Evolutionary conservation across 1,284 basidiomycete genomes (phyloP), one percentile per base, ranked within the genome.

Genomic region (Rhodotorula sp.): DNA sequence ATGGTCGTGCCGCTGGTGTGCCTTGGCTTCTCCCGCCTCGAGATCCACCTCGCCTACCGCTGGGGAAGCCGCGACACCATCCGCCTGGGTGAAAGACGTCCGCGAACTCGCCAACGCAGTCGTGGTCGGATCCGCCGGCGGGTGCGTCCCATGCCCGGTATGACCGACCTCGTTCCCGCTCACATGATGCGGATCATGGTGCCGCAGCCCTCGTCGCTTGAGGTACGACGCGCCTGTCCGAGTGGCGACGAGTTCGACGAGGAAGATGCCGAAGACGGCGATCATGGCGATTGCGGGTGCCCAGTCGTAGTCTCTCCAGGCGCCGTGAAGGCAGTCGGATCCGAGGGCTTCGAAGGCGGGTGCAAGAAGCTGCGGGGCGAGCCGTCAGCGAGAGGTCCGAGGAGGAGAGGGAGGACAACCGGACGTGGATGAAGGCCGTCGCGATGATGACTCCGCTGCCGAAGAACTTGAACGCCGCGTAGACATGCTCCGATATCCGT

Each of bases 261-360:
- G 85, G 82, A 95, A 95, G 70, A 95, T 91, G 54, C 77, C 73
- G 79, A 92, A 93, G 53, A 94, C 88, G 75, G 89, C 87, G 57
- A 89, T 79, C 80, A 95, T 86, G 70, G 89, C 88, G 53, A 95
- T 82, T 0, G 88, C 92, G 18, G 70, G 84, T 1, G 91, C 84
- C 81, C 90, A 94, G 10, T 88, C 87, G 89, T 61, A 61, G 10
- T 91, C 75, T 24, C 48, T 77, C 93, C 93, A 95, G 50, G 80
- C 85, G 1, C 85, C 81, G 0, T 84, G 78, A n/a, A 96, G 82
- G 81, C 94, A 97, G 16, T 84, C 81, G 0, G 88, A 89, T 24
- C 82, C 80, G 11, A 97, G 84, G 62, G 86, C 89, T 22, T 87
- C 86, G 58, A 90, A 81, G 0, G 87, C 93, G 0, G 93, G 89